Conservation (phyloP, 768 basidiomycete genomes). For the Filobasidium wieringae region DNA sequence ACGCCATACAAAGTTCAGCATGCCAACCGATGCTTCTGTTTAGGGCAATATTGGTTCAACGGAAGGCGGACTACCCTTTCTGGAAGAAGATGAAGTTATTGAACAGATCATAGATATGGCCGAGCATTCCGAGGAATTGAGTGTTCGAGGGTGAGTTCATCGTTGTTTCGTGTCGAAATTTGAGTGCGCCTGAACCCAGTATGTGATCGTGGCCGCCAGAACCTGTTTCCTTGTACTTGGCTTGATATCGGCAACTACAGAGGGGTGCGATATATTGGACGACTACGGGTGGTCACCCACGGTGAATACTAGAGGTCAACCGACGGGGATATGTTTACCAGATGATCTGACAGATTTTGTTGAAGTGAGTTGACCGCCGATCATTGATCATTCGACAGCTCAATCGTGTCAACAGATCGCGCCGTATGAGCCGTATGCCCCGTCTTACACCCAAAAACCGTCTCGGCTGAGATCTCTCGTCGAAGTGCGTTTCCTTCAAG, state of each 20-base stretch:
- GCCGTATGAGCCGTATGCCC: no score
- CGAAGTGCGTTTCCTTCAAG: slow-evolving; percentile 40
- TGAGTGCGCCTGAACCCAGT: background rate
- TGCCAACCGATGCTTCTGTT: background rate
- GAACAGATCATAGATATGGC: slow-evolving; percentile 82
- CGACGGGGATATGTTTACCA: slow-evolving; percentile 85
- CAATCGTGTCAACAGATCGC: background rate
- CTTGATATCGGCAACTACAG: slow-evolving; percentile 75
- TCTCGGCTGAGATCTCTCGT: background rate
- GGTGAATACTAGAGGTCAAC: slow-evolving; percentile 65
- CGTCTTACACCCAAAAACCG: no score
- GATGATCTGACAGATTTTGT: slow-evolving; percentile 69
- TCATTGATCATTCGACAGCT: background rate
- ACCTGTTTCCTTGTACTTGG: slow-evolving; percentile 95
- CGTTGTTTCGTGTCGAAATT: background rate
- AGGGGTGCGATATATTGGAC: slow-evolving; percentile 84
- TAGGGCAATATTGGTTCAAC: slow-evolving; percentile 92
- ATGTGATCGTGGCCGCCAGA: slow-evolving; percentile 40
- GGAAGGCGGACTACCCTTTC: slow-evolving; percentile 77
- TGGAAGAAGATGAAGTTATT: slow-evolving; percentile 91
- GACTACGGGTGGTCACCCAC: slow-evolving; percentile 92
- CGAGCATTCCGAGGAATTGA: slow-evolving; percentile 74
- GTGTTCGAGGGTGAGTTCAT: slow-evolving; percentile 72
- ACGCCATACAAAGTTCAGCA: background rate
- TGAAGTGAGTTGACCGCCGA: slow-evolving; percentile 50